These are phyloP conservation scores for Aureobasidium uvarum DNA, from an alignment of 2,329 filamentous ascomycete species.

Conservation along the genomic window DNA sequence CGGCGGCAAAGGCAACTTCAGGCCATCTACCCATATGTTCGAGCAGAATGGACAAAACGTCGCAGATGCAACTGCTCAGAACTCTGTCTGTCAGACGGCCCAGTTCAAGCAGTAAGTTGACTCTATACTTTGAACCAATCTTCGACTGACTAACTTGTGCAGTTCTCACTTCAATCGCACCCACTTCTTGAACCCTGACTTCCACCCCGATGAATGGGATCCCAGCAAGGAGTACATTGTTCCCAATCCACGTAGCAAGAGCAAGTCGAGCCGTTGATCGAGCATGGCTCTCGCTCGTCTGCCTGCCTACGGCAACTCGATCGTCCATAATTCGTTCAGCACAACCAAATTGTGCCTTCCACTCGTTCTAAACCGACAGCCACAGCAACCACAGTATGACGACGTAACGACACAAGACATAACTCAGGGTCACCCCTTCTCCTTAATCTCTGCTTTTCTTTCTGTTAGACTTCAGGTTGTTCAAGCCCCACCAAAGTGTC, in stretches of 20 bases:
- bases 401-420: slow-evolving; percentile 25
- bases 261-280: slow-evolving; percentile 37
- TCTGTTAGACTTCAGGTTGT: background rate
- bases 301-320: background rate
- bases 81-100: slow-evolving; percentile 48
- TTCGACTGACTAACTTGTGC: background rate
- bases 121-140: background rate
- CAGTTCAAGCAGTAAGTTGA: slow-evolving; percentile 50
- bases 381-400: slow-evolving; percentile 18
- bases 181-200: slow-evolving; percentile 53
- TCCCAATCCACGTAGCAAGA: slow-evolving; percentile 34
- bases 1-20: slow-evolving; percentile 18
- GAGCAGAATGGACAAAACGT: slow-evolving; percentile 42
- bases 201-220: slow-evolving; percentile 54
- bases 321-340: background rate
- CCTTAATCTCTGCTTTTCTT: slow-evolving; percentile 5
- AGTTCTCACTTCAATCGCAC: slow-evolving; percentile 54
- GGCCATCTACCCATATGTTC: slow-evolving; percentile 22
- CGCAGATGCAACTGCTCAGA: slow-evolving; percentile 32
- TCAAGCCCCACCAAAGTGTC: slow-evolving; percentile 16
- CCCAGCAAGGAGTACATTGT: slow-evolving; percentile 49
- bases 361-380: slow-evolving; percentile 18
- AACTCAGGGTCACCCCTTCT: slow-evolving; percentile 24
- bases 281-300: background rate
- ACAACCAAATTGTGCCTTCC: background rate